These are phyloP conservation scores for Chytriomyces sp. DNA, from an alignment of 192 early-diverging fungal species.

Conservation along the genomic window DNA sequence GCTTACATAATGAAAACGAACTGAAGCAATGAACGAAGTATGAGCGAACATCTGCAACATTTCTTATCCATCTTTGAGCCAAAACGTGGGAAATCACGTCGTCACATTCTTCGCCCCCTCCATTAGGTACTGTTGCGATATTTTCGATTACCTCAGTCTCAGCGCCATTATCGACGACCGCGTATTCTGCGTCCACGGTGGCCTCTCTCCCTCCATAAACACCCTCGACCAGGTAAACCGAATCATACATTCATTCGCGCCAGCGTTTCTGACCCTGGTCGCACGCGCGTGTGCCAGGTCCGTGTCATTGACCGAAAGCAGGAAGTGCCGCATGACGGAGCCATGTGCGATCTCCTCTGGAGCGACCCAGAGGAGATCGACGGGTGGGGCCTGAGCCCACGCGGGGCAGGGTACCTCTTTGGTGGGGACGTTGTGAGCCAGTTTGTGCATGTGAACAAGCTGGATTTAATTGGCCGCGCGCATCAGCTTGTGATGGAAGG, in stretches of 20 bases:
- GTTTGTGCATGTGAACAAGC: slow-evolving; percentile 63
- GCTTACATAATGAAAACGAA: too few species aligned
- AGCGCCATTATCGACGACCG: slow-evolving; percentile 95
- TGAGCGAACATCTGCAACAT: too few species aligned
- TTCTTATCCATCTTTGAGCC: too few species aligned
- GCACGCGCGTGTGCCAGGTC: slow-evolving; percentile 33
- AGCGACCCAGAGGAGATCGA: slow-evolving; percentile 88
- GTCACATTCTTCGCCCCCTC: too few species aligned
- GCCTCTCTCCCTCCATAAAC: slow-evolving; percentile 90
- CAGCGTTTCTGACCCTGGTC: background rate
- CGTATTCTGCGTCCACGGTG: slow-evolving; percentile 99
- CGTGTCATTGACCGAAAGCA: slow-evolving; percentile 64
- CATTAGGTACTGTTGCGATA: slow-evolving; percentile 92
- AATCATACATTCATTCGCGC: background rate
- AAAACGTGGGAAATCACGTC: too few species aligned
- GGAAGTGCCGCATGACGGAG: slow-evolving; percentile 97
- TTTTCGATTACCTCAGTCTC: slow-evolving; percentile 96
- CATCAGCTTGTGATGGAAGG: slow-evolving; percentile 98
- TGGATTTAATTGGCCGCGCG: slow-evolving; percentile 67
- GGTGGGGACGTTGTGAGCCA: slow-evolving; percentile 82
- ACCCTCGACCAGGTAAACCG: slow-evolving; percentile 82
- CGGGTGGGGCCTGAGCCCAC: slow-evolving; percentile 94
- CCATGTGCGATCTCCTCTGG: slow-evolving; percentile 98
- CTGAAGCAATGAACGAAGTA: too few species aligned
- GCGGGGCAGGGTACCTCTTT: slow-evolving; percentile 97